Evolutionary conservation across 164 flowering plant genomes (phyloP).

Genomic region (Liquidambar formosana): DNA sequence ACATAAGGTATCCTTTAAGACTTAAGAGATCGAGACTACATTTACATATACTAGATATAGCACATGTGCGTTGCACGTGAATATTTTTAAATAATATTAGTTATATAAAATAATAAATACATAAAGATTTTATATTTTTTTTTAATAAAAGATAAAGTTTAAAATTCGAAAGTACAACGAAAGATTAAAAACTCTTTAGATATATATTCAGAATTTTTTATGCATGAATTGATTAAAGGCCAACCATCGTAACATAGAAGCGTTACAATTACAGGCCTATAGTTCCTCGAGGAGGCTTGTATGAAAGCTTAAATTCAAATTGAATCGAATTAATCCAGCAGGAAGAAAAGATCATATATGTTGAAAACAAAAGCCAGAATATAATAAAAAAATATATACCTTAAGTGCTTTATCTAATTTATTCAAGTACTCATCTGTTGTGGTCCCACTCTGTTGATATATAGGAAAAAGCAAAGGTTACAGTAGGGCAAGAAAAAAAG

Average conservation of each 20-base stretch:
- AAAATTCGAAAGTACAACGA: too few relatives aligned
- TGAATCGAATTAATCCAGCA: background rate
- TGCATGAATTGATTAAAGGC: too few relatives aligned
- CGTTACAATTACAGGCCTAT: background rate
- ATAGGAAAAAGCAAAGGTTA: conserved; percentile 1
- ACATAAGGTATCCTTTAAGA: too few relatives aligned
- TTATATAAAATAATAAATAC: too few relatives aligned
- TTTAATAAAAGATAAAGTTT: too few relatives aligned
- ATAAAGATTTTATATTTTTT: too few relatives aligned
- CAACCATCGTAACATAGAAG: background rate
- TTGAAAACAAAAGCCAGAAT: background rate
- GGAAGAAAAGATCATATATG: background rate
- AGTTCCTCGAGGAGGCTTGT: background rate
- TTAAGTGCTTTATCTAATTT: conserved; percentile 76
- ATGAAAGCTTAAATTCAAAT: background rate
- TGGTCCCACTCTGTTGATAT: conserved; percentile 74
- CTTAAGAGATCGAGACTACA: too few relatives aligned
- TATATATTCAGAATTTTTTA: too few relatives aligned
- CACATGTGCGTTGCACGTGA: too few relatives aligned
- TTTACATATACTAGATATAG: too few relatives aligned
- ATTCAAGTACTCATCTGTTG: conserved; percentile 64
- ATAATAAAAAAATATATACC: conserved; percentile 39
- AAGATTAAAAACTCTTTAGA: too few relatives aligned
- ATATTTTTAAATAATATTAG: too few relatives aligned
- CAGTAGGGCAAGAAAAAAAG: background rate